These are phyloP conservation scores for Boletus vermiculosoides DNA, from an alignment of 768 basidiomycete species.

Conservation along the genomic window DNA sequence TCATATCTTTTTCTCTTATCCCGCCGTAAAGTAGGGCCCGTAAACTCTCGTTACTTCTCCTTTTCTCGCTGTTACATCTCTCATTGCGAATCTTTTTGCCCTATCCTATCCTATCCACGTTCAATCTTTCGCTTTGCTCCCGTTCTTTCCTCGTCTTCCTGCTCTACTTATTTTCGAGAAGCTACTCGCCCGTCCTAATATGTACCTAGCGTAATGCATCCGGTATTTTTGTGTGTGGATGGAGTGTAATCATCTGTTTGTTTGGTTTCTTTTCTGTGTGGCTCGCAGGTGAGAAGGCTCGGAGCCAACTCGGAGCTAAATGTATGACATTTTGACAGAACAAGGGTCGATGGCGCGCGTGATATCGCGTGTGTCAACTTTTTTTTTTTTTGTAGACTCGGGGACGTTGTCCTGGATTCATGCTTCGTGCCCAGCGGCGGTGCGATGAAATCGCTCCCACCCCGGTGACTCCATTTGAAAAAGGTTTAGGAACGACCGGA, in stretches of 20 bases:
- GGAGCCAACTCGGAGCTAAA: not conserved
- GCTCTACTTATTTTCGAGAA: not conserved
- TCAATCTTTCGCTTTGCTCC: conserved; percentile 1
- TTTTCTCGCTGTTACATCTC: not conserved
- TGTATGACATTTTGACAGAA: not conserved
- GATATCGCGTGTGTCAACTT: not conserved
- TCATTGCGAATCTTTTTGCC: not conserved
- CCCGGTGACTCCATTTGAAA: not conserved
- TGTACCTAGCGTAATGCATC: conserved; percentile 30
- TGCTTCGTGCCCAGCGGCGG: not conserved
- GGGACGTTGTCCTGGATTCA: not conserved
- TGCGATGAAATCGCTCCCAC: not conserved
- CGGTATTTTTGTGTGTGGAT: conserved; percentile 3
- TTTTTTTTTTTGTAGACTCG: not conserved
- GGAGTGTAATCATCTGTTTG: not conserved
- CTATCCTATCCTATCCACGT: not conserved
- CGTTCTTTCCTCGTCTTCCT: not conserved
- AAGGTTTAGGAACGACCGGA: not conserved
- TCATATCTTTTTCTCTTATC: conserved; percentile 12
- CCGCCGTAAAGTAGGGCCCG: no score
- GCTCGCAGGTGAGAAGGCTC: not conserved
- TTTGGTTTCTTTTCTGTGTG: not conserved
- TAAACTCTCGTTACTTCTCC: not conserved
- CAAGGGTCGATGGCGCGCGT: not conserved
- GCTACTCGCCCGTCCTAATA: conserved; percentile 19